Percentiles rank a stretch among this genome's conserved stretches.
Evolutionary conservation across 345 rosid species (phyloP).

Genomic region (Mangifera indica): DNA sequence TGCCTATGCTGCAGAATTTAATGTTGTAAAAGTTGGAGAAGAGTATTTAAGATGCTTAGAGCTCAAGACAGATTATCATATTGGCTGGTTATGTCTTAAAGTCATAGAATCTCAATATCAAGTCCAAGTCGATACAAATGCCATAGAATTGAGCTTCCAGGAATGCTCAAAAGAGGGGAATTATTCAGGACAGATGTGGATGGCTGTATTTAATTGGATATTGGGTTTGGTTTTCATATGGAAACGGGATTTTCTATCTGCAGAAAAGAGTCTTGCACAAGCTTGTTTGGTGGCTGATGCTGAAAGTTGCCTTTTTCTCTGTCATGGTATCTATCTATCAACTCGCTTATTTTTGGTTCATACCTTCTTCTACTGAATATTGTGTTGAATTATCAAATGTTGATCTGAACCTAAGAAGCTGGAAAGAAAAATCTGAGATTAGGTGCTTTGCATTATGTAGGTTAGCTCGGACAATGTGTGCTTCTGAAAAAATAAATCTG

Average conservation of each 20-base stretch:
- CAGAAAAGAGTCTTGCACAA: slow-evolving; percentile 60
- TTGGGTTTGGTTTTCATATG: slow-evolving; percentile 55
- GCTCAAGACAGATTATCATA: slow-evolving; percentile 66
- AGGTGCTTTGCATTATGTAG: neutral
- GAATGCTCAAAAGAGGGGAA: slow-evolving; percentile 45
- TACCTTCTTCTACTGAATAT: neutral
- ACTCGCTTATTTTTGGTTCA: slow-evolving; percentile 2
- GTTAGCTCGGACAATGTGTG: neutral
- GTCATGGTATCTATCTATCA: slow-evolving; percentile 53
- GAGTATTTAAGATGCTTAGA: slow-evolving; percentile 70
- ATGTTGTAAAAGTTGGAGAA: slow-evolving; percentile 38
- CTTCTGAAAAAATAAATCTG: neutral
- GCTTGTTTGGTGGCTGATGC: slow-evolving; percentile 54
- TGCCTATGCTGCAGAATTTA: slow-evolving; percentile 67
- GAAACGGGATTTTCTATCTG: slow-evolving; percentile 51
- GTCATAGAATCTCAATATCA: slow-evolving; percentile 61
- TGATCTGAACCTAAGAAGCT: neutral
- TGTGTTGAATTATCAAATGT: neutral
- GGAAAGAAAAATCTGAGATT: neutral
- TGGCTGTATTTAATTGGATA: slow-evolving; percentile 50
- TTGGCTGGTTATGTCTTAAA: slow-evolving; percentile 81
- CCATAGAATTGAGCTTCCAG: slow-evolving; percentile 45
- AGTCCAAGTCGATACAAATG: slow-evolving; percentile 45
- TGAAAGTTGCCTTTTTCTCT: slow-evolving; percentile 72
- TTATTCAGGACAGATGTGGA: slow-evolving; percentile 58